These are phyloP conservation scores for Edaphochlamys debaryana DNA, from an alignment of 139 green algal species.

Conservation along the genomic window DNA sequence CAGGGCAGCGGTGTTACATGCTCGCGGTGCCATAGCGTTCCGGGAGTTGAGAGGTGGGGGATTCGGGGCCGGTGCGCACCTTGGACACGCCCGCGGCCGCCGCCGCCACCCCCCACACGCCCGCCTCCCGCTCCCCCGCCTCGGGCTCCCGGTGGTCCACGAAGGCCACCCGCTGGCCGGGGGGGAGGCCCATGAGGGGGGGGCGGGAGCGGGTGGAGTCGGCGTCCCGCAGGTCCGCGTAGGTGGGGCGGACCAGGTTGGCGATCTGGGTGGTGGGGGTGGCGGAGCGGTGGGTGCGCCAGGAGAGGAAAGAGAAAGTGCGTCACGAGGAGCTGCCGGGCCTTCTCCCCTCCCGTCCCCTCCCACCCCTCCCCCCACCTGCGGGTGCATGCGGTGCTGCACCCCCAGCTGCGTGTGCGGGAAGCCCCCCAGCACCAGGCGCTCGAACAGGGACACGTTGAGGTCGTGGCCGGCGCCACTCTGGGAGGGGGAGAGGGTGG, in stretches of 20 bases:
- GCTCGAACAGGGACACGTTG: constrained; percentile 86
- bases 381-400: constrained; percentile 86
- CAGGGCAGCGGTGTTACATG: no score
- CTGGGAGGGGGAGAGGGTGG: no score
- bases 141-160: constrained; percentile 61
- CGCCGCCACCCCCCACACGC: constrained; percentile 5
- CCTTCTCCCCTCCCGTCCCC: no score
- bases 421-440: constrained; percentile 65
- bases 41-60: no score
- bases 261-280: no score
- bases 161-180: constrained; percentile 51
- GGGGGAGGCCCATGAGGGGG: constrained; percentile 49
- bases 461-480: constrained; percentile 70
- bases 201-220: constrained; percentile 27
- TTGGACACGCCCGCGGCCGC: constrained; percentile 48
- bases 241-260: constrained; percentile 47
- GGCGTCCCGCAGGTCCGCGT: constrained; percentile 56
- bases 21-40: no score
- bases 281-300: no score
- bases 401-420: constrained; percentile 60
- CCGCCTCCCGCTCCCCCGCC: constrained; percentile 28
- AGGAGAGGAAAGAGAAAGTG: no score
- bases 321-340: no score
- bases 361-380: no score
- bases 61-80: no score